Evolutionary conservation across 371 early-diverging fungal genomes (phyloP), one percentile per base, ranked within the genome.

Genomic region (Apophysomyces variabilis): DNA sequence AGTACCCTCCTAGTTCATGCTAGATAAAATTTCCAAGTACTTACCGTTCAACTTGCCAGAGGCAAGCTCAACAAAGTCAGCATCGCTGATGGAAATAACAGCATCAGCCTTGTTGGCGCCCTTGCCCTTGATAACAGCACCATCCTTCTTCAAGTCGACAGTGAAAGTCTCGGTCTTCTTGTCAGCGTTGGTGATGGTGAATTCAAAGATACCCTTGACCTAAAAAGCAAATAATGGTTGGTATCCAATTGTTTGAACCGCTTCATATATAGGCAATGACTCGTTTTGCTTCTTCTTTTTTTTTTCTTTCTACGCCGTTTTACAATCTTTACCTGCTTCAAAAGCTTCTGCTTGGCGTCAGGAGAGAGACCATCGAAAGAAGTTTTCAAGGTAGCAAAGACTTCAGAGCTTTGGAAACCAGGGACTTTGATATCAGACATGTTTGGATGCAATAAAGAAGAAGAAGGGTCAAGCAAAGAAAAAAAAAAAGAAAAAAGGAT

Each of bases 51-150:
- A 73, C 80, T 95, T 94, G 41, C 92, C 92, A 13, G 71, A 44
- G n/a, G 91, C 86, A 36, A 95, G 69, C 58, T 91, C 89, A 38
- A 90, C 88, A 84, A 95, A 92, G 79, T 90, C 92, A 66, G 80
- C 78, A 67, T 93, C 90, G 62, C 67, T 76, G 70, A 90, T 62
- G 38, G 70, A 68, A 9, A 91, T 66, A 0, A 71, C 78, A 39
- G 85, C 83, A 67, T 90, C 90, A 11, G 90, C 78, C 66, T 85
- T 84, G 61, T 67, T 65, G 9, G 83, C 71, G 46, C 85, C 86
- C 78, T 89, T 89, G 58, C 81, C 87, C 68, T 75, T 72, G 57
- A 75, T 63, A 61, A 85, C 78, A 47, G 60, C 66, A 36, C 82
- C 85, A 18, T 71, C 68, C 44, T 85, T 78, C 82, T 91, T 91